Conservation (phyloP, 257 asterid genomes). For the Thymus quinquecostatus region DNA sequence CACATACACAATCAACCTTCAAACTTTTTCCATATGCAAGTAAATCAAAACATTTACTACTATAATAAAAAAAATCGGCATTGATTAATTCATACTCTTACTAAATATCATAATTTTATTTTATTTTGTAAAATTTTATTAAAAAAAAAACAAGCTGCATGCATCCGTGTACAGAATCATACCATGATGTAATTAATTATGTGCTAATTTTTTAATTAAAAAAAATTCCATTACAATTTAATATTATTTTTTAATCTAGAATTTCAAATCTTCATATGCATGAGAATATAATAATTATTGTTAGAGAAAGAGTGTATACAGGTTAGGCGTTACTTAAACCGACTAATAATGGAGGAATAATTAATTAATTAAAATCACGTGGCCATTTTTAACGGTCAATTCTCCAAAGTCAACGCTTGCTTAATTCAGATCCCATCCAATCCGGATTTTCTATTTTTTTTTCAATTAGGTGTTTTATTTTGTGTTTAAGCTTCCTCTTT, state of each 20-base stretch:
- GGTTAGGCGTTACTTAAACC: constrained; percentile 38
- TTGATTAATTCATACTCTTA: too few relatives aligned
- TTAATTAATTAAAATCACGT: constrained; percentile 31
- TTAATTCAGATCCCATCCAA: constrained; percentile 3
- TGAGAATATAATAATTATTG: neutral
- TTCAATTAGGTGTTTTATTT: too few relatives aligned
- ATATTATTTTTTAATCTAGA: neutral
- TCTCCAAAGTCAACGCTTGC: constrained; percentile 27
- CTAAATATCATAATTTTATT: too few relatives aligned
- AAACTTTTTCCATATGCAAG: constrained; percentile 9
- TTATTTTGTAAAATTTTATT: too few relatives aligned
- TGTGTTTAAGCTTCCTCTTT: neutral
- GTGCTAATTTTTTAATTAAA: neutral
- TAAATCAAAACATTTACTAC: neutral
- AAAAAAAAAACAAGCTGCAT: too few relatives aligned
- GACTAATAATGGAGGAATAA: constrained; percentile 30
- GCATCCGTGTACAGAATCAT: neutral
- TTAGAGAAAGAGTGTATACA: neutral
- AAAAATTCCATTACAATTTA: neutral
- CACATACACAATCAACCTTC: constrained; percentile 11
- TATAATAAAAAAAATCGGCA: too few relatives aligned
- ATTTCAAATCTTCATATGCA: neutral
- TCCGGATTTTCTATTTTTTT: neutral
- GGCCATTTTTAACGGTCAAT: constrained; percentile 16
- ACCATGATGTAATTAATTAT: neutral